These are phyloP conservation scores for Hortiboletus flavorubellus DNA, from an alignment of 768 basidiomycete genomes.

Conservation along the genomic window DNA sequence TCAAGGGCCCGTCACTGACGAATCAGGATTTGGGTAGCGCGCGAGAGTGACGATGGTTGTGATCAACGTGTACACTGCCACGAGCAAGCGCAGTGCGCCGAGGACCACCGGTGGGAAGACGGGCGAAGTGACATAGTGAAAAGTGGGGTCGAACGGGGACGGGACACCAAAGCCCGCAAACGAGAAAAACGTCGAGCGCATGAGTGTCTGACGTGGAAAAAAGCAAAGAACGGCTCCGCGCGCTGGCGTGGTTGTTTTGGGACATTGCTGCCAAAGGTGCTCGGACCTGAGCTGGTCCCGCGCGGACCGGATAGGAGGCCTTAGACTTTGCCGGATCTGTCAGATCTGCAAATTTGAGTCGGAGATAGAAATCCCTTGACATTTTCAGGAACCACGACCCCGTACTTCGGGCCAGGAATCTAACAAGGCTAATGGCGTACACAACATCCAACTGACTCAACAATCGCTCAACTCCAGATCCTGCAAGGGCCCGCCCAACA, in stretches of 20 bases:
- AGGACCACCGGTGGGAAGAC: constrained; percentile 44
- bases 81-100: constrained; percentile 41
- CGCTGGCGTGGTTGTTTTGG: constrained; percentile 5
- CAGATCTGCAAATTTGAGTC: no score
- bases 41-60: constrained; percentile 35
- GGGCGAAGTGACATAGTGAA: constrained; percentile 39
- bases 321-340: no score
- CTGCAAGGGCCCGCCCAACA: constrained; percentile 4
- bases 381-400: no score
- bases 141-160: constrained; percentile 39
- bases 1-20: constrained; percentile 30
- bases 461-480: constrained; percentile 20
- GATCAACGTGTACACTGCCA: constrained; percentile 51
- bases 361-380: no score
- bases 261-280: neutral
- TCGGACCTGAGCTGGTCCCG: no score
- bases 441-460: no score
- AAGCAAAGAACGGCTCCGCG: neutral
- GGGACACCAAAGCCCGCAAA: constrained; percentile 32
- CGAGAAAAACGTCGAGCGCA: neutral
- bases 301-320: no score
- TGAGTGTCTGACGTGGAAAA: no score
- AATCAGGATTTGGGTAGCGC: constrained; percentile 17
- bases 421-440: no score
- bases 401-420: no score